These are phyloP conservation scores for Epichloe aotearoae DNA, from an alignment of 2,329 filamentous ascomycete genomes.

Conservation along the genomic window DNA sequence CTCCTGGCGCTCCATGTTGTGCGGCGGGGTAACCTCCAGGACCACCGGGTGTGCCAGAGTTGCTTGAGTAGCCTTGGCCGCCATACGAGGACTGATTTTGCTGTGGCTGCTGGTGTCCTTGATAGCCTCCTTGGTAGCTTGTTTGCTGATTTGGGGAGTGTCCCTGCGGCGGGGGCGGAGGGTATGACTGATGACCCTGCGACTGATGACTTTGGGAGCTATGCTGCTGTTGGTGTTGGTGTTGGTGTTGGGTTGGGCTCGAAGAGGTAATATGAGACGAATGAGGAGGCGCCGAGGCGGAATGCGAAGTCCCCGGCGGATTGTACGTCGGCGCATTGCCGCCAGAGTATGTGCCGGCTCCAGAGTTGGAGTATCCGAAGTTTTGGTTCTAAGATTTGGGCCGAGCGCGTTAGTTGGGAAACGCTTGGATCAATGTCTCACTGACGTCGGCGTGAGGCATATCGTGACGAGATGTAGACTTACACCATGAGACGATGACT, in stretches of 20 bases:
- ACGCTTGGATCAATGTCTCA: not conserved
- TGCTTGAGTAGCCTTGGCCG: constrained; percentile 11
- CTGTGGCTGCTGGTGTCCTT: constrained; percentile 5
- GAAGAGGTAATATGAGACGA: constrained; percentile 9
- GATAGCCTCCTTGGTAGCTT: constrained; percentile 2
- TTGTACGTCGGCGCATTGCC: constrained; percentile 42
- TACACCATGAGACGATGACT: constrained; percentile 14
- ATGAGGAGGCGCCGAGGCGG: constrained; percentile 13
- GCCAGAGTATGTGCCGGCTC: constrained; percentile 44
- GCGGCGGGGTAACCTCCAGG: constrained; percentile 9
- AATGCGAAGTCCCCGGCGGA: constrained; percentile 18
- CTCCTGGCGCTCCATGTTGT: constrained; percentile 13
- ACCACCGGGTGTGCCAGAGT: constrained; percentile 6
- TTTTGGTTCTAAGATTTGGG: constrained; percentile 30
- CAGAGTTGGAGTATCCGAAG: constrained; percentile 50
- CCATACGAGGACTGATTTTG: constrained; percentile 11
- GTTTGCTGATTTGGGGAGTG: constrained; percentile 11
- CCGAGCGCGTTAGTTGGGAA: constrained; percentile 5
- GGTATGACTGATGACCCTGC: constrained; percentile 11
- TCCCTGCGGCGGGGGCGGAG: constrained; percentile 8
- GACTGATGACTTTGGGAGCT: constrained; percentile 11
- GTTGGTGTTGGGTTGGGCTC: constrained; percentile 15
- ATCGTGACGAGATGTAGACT: not conserved
- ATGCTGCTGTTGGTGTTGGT: constrained; percentile 15
- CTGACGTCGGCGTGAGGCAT: not conserved